A percentile compares a stretch with the other conserved stretches of the same genome.
Conservation (phyloP, 2,329 filamentous ascomycete genomes). For the Penicillium digitatum region DNA sequence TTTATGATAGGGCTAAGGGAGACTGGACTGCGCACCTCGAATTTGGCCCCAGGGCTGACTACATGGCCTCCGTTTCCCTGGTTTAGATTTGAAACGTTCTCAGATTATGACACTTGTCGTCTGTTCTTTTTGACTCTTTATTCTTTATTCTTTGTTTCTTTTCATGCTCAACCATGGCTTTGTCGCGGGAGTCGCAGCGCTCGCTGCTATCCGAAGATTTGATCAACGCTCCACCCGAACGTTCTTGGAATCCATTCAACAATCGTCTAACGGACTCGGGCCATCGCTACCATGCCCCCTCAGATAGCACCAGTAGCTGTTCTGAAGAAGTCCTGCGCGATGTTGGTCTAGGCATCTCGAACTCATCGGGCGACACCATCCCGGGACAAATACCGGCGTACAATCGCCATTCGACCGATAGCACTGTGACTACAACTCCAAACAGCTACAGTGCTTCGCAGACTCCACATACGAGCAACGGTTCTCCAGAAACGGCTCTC, state of each 20-base stretch:
- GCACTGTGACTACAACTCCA: not conserved
- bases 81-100: not conserved
- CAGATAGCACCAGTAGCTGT: slow-evolving; percentile 13
- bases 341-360: slow-evolving; percentile 20
- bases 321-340: slow-evolving; percentile 19
- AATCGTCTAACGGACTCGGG: slow-evolving; percentile 11
- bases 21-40: not conserved
- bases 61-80: not conserved
- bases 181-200: slow-evolving; percentile 16
- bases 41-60: not conserved
- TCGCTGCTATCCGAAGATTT: slow-evolving; percentile 15
- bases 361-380: slow-evolving; percentile 7
- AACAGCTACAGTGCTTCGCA: not conserved
- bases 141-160: not conserved
- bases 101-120: not conserved
- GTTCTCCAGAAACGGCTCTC: slow-evolving; percentile 33
- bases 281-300: slow-evolving; percentile 9
- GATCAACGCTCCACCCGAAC: slow-evolving; percentile 12
- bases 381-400: not conserved
- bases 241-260: slow-evolving; percentile 19
- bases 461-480: slow-evolving; percentile 13
- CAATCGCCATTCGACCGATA: slow-evolving; percentile 6
- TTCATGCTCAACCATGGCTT: slow-evolving; percentile 9
- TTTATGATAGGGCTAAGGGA: not conserved
- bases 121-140: not conserved